These are phyloP conservation scores for Ajuga chamaepitys DNA, from an alignment of 257 asterid species.

Conservation along the genomic window DNA sequence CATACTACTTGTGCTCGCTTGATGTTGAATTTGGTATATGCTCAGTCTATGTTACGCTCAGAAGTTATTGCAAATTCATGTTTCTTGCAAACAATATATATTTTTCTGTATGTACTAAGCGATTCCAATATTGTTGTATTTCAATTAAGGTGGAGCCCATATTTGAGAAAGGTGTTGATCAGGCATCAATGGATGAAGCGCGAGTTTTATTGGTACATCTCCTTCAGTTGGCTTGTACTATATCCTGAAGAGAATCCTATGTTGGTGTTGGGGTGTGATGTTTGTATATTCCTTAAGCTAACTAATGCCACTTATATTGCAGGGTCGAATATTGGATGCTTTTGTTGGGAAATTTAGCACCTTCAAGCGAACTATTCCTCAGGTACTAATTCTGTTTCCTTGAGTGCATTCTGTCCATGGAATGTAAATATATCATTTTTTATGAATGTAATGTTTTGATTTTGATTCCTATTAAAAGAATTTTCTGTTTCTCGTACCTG, in stretches of 20 bases:
- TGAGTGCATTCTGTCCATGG: too few relatives aligned
- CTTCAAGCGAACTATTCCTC: conserved; percentile 94
- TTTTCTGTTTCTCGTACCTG: neutral
- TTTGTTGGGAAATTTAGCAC: conserved; percentile 97
- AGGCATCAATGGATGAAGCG: conserved; percentile 95
- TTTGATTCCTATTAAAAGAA: too few relatives aligned
- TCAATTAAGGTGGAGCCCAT: conserved; percentile 84
- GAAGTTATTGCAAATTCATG: neutral
- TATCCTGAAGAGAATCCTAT: neutral
- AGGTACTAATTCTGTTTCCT: conserved; percentile 38
- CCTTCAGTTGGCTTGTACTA: conserved; percentile 1
- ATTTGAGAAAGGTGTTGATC: conserved; percentile 95
- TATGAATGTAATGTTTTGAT: too few relatives aligned
- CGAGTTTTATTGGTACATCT: conserved; percentile 70
- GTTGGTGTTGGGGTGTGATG: neutral
- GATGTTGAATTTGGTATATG: conserved; percentile 92
- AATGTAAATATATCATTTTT: too few relatives aligned
- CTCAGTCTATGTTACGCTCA: neutral
- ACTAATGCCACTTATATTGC: conserved; percentile 15
- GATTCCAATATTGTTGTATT: conserved; percentile 9
- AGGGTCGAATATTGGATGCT: conserved; percentile 99
- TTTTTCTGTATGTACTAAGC: neutral
- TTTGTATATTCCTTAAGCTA: neutral
- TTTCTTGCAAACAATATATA: neutral
- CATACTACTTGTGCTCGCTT: conserved; percentile 99